A percentile compares a stretch with the other conserved stretches of the same genome.
These are phyloP conservation scores for Aspergillus hancockii DNA, from an alignment of 495 filamentous ascomycete species.

Conservation along the genomic window DNA sequence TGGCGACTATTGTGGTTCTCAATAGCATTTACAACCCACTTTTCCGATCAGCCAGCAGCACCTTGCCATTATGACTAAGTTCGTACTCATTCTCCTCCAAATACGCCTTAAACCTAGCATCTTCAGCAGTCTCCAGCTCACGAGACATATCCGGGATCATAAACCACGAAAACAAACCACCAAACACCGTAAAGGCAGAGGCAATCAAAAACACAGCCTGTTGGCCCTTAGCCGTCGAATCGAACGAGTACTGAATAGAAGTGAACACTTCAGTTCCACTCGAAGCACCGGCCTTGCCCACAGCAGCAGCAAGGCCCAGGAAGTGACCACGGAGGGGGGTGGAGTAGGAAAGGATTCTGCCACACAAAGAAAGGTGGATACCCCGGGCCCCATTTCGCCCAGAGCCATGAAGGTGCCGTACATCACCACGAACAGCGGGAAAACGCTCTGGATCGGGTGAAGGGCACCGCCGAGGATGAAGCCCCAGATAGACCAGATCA, in stretches of 20 bases:
- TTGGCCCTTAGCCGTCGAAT: constrained; percentile 37
- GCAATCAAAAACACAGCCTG: constrained; percentile 51
- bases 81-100: constrained; percentile 45
- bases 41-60: constrained; percentile 13
- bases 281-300: constrained; percentile 51
- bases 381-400: constrained; percentile 51
- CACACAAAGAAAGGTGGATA: constrained; percentile 44
- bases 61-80: constrained; percentile 25
- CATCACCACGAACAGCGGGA: constrained; percentile 52
- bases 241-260: constrained; percentile 43
- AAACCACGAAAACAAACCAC: constrained; percentile 44
- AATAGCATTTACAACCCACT: too few species aligned
- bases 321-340: constrained; percentile 53
- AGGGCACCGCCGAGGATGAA: constrained; percentile 51
- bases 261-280: constrained; percentile 51
- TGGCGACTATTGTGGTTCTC: too few species aligned
- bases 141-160: constrained; percentile 47
- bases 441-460: constrained; percentile 40
- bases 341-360: constrained; percentile 54
- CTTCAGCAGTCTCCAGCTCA: constrained; percentile 46
- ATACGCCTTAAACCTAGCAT: constrained; percentile 44
- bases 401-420: constrained; percentile 52
- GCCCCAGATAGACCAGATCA: constrained; percentile 41
- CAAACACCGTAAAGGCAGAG: constrained; percentile 40
- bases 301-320: constrained; percentile 47